These are phyloP conservation scores for Paraglomus occultum DNA, from an alignment of 192 early-diverging fungal genomes.

Conservation along the genomic window DNA sequence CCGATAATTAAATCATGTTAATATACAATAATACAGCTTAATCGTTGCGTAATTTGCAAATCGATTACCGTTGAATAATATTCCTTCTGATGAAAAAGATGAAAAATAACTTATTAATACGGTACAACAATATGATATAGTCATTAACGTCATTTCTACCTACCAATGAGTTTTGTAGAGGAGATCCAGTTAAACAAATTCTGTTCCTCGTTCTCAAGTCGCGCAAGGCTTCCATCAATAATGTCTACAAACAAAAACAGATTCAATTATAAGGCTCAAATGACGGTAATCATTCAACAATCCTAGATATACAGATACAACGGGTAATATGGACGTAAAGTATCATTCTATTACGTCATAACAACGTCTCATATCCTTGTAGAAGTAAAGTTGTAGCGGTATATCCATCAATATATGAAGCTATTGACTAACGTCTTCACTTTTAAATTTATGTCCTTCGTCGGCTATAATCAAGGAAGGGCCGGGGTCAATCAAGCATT, in stretches of 20 bases:
- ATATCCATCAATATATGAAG: constrained; percentile 5
- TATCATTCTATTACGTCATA: neutral
- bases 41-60: too few species aligned
- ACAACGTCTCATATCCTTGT: neutral
- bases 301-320: neutral
- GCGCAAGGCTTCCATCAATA: constrained; percentile 30
- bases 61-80: constrained; percentile 11
- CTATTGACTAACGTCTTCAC: constrained; percentile 36
- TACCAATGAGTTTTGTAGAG: constrained; percentile 76
- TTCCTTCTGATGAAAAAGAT: neutral
- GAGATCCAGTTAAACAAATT: constrained; percentile 79
- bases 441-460: constrained; percentile 82
- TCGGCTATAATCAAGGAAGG: constrained; percentile 75
- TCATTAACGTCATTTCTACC: neutral
- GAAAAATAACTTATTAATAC: neutral
- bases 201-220: constrained; percentile 55
- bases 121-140: neutral
- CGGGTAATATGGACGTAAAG: neutral
- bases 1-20: too few species aligned
- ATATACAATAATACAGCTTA: too few species aligned
- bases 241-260: constrained; percentile 25
- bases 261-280: neutral
- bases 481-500: constrained; percentile 57
- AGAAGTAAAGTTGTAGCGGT: neutral
- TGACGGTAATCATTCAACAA: neutral